Evolutionary conservation across 495 filamentous ascomycete genomes (phyloP).

Genomic region (Penicillium steckii): DNA sequence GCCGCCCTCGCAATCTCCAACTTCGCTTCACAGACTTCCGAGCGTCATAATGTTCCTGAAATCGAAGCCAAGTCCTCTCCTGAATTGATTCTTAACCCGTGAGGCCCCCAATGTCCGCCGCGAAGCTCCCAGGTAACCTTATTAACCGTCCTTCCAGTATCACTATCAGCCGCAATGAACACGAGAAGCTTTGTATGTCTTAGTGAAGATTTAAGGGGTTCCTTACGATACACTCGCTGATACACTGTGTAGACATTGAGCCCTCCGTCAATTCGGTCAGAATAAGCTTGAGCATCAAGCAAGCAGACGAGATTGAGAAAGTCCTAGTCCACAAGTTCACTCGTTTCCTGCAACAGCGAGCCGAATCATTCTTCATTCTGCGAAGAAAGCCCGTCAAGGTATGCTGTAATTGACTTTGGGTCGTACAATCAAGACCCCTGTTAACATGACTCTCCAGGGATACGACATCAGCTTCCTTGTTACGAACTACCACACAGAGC

Average conservation of each 20-base stretch:
- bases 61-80: conserved; percentile 90
- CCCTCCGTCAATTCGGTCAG: conserved; percentile 94
- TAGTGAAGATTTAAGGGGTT: not conserved
- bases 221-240: not conserved
- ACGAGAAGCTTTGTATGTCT: conserved; percentile 71
- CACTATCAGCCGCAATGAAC: conserved; percentile 87
- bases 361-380: conserved; percentile 96
- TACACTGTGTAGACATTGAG: conserved; percentile 42
- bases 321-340: conserved; percentile 93
- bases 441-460: conserved; percentile 54
- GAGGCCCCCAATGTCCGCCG: not conserved
- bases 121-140: not conserved
- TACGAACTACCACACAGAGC: conserved; percentile 96
- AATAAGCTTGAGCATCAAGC: conserved; percentile 96
- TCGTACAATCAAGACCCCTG: not conserved
- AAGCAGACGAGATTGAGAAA: conserved; percentile 97
- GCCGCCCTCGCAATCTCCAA: conserved; percentile 94
- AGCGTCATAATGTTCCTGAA: conserved; percentile 94
- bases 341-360: conserved; percentile 90
- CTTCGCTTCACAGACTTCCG: conserved; percentile 93
- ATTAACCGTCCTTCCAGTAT: conserved; percentile 6
- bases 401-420: conserved; percentile 1
- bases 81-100: conserved; percentile 90
- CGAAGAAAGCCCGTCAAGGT: conserved; percentile 95
- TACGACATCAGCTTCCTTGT: conserved; percentile 99